phyloP scores from a whole-genome alignment of 768 basidiomycete genomes.

The Hygrocybe coccinea region DNA sequence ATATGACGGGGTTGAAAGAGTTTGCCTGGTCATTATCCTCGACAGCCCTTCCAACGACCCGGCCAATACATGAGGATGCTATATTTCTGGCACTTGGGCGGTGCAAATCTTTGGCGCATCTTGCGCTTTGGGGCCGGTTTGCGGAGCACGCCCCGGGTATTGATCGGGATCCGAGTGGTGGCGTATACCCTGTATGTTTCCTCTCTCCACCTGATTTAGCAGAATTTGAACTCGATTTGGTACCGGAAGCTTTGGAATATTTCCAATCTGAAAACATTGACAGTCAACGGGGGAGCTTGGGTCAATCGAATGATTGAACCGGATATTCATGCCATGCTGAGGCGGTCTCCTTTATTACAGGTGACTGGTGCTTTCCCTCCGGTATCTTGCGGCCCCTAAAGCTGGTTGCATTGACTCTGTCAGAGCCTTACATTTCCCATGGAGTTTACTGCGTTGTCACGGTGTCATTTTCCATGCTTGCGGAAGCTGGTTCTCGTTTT shows the following conservation, averaged over 20 bases:
- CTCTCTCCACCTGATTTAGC: neutral
- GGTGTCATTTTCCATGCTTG: constrained; percentile 35
- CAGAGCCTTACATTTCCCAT: constrained; percentile 45
- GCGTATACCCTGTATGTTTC: constrained; percentile 37
- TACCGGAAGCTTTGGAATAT: constrained; percentile 29
- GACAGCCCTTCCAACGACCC: constrained; percentile 26
- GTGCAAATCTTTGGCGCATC: constrained; percentile 29
- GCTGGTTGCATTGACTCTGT: neutral
- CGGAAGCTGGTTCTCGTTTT: constrained; percentile 39
- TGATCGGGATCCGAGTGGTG: constrained; percentile 26
- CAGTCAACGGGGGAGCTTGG: constrained; percentile 29
- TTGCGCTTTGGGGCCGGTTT: constrained; percentile 38
- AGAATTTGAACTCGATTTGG: neutral
- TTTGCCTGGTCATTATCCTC: constrained; percentile 43
- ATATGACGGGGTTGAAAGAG: constrained; percentile 38
- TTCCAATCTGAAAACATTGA: constrained; percentile 24
- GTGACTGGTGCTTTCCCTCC: constrained; percentile 13
- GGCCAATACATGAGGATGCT: constrained; percentile 36
- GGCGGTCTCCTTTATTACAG: constrained; percentile 25
- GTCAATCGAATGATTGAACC: constrained; percentile 19
- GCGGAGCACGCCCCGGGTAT: constrained; percentile 32
- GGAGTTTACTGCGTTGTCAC: constrained; percentile 37
- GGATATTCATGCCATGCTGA: constrained; percentile 26
- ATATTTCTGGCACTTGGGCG: constrained; percentile 32
- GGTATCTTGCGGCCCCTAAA: neutral